These are phyloP conservation scores for Ogataea wickerhamii DNA, from an alignment of 805 yeast species.

Conservation along the genomic window DNA sequence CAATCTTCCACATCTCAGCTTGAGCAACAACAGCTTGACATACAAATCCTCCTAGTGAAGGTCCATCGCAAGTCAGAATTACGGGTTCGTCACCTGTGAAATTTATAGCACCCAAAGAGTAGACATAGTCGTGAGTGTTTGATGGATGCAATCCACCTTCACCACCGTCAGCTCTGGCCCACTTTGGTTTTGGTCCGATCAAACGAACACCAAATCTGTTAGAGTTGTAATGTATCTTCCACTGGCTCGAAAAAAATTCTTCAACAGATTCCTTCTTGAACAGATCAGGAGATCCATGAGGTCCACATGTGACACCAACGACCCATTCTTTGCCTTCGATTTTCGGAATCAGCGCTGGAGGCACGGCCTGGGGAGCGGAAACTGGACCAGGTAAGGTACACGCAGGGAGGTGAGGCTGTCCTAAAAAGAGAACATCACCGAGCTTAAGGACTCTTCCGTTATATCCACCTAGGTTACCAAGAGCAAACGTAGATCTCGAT, in stretches of 20 bases:
- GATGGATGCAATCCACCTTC: constrained; percentile 98
- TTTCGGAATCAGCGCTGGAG: constrained; percentile 53
- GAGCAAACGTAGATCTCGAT: constrained; percentile 93
- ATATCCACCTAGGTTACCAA: constrained; percentile 90
- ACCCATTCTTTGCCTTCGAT: constrained; percentile 61
- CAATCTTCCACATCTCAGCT: constrained; percentile 98
- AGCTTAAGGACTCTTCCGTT: constrained; percentile 88
- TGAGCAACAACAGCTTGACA: constrained; percentile 95
- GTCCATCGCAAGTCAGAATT: constrained; percentile 94
- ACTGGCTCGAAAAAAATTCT: constrained; percentile 69
- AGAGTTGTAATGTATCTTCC: constrained; percentile 97
- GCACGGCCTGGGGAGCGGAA: constrained; percentile 57
- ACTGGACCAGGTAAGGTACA: constrained; percentile 72
- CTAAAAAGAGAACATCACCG: constrained; percentile 88
- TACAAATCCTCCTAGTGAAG: constrained; percentile 95
- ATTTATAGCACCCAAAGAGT: constrained; percentile 93
- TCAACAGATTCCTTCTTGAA: constrained; percentile 71
- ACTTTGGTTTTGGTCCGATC: constrained; percentile 91
- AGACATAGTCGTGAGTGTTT: constrained; percentile 97
- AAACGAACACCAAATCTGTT: constrained; percentile 95
- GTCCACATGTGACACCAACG: constrained; percentile 94
- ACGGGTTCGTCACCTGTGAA: constrained; percentile 99
- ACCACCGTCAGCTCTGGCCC: constrained; percentile 97
- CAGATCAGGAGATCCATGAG: constrained; percentile 97
- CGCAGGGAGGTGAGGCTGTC: constrained; percentile 66